phyloP scores from a whole-genome alignment of 805 yeast genomes.

The Diddensiella caesifluorescens region DNA sequence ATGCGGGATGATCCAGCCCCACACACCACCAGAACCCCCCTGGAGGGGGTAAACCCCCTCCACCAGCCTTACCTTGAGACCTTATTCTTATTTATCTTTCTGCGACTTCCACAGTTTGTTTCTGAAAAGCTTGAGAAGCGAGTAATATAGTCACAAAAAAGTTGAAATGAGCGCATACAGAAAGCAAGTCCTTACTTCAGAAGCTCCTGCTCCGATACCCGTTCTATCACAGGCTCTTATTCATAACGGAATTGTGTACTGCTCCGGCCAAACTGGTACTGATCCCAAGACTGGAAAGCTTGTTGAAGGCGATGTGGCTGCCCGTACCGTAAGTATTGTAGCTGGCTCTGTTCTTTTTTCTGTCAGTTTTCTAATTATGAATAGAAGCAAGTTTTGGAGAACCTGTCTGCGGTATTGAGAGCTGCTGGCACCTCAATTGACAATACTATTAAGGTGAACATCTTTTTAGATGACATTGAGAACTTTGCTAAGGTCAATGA shows the following conservation, averaged over 20 bases:
- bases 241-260: slow-evolving; percentile 64
- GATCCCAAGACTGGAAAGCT: slow-evolving; percentile 14
- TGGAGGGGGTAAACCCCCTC: no score
- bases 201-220: slow-evolving; percentile 86
- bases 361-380: not conserved
- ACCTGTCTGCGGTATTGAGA: slow-evolving; percentile 55
- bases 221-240: slow-evolving; percentile 83
- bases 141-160: no score
- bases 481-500: slow-evolving; percentile 80
- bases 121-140: no score
- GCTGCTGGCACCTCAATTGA: slow-evolving; percentile 82
- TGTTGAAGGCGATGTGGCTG: slow-evolving; percentile 10
- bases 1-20: no score
- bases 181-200: slow-evolving; percentile 44
- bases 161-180: slow-evolving; percentile 18
- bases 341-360: slow-evolving; percentile 1
- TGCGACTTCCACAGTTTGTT: no score
- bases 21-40: no score
- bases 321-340: slow-evolving; percentile 4
- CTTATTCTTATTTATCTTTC: no score
- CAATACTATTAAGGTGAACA: slow-evolving; percentile 78
- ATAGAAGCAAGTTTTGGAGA: slow-evolving; percentile 34
- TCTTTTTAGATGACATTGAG: slow-evolving; percentile 85
- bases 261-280: slow-evolving; percentile 63
- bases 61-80: no score